Evolutionary conservation across 2,329 filamentous ascomycete genomes (phyloP).

Genomic region (Fusarium siculi): DNA sequence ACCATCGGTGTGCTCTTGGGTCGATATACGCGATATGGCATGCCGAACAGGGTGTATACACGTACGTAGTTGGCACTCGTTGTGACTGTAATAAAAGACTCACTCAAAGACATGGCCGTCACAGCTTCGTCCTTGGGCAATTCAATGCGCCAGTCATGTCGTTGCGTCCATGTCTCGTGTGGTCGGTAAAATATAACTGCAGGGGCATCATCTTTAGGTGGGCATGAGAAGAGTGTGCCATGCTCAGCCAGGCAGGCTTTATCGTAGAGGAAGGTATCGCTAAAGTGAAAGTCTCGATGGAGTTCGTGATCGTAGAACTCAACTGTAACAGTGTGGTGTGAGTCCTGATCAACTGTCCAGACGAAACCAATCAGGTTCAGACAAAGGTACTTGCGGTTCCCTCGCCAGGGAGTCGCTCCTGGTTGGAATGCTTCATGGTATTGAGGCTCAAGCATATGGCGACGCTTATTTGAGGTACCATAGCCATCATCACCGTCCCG

Average conservation of each 20-base stretch:
- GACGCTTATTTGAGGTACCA: constrained; percentile 60
- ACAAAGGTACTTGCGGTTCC: constrained; percentile 91
- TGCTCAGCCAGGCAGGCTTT: constrained; percentile 92
- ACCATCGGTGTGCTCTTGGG: constrained; percentile 92
- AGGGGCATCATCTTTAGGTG: constrained; percentile 71
- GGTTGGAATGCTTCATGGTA: constrained; percentile 91
- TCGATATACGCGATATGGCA: constrained; percentile 87
- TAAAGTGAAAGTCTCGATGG: constrained; percentile 96
- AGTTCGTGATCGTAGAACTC: constrained; percentile 97
- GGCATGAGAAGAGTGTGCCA: constrained; percentile 86
- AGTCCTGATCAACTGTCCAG: constrained; percentile 97
- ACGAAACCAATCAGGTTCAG: constrained; percentile 94
- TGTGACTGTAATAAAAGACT: constrained; percentile 89
- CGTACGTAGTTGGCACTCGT: constrained; percentile 90
- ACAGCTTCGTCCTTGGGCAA: constrained; percentile 90
- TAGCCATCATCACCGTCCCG: constrained; percentile 64
- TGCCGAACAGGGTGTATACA: constrained; percentile 91
- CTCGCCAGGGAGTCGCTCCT: constrained; percentile 94
- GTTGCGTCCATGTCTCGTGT: constrained; percentile 94
- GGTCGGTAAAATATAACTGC: constrained; percentile 95
- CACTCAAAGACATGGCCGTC: constrained; percentile 88
- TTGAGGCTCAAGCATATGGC: constrained; percentile 66
- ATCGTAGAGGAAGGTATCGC: constrained; percentile 94
- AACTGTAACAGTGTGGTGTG: constrained; percentile 91
- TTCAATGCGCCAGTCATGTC: constrained; percentile 88